Conservation (phyloP, 768 basidiomycete species). For the Naganishia antarctica region DNA sequence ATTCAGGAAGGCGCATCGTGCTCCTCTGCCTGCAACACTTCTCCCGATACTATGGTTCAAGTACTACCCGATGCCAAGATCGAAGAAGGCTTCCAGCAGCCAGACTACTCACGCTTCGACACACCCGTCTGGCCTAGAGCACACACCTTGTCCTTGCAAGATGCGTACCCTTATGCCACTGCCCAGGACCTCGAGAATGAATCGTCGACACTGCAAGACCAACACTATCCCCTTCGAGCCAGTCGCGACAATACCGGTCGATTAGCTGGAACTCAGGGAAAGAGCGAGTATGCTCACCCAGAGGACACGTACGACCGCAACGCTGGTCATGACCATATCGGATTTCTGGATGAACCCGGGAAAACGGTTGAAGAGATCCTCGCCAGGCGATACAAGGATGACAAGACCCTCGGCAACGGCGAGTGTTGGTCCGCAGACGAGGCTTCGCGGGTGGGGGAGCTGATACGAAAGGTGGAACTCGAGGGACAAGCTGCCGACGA, state of each 20-base stretch:
- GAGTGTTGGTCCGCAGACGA: slow-evolving; percentile 5
- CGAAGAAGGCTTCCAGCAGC: not conserved
- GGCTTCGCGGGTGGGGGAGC: not conserved
- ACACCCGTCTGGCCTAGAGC: slow-evolving; percentile 23
- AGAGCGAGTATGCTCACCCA: not conserved
- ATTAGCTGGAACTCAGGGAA: slow-evolving; percentile 20
- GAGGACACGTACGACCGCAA: not conserved
- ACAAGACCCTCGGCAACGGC: not conserved
- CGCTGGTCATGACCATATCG: not conserved
- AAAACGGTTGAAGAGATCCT: not conserved
- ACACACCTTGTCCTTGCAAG: not conserved
- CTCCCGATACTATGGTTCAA: not conserved
- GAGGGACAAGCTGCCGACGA: not conserved
- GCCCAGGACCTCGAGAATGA: not conserved
- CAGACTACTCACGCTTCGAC: slow-evolving; percentile 13
- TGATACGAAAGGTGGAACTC: not conserved
- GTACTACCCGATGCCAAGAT: not conserved
- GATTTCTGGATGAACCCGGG: not conserved
- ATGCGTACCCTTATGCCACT: not conserved
- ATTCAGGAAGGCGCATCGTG: too few relatives aligned
- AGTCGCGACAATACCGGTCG: slow-evolving; percentile 19
- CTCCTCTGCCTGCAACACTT: too few relatives aligned
- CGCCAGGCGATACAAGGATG: not conserved
- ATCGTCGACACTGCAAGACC: not conserved
- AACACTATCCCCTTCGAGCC: slow-evolving; percentile 13